Evolutionary conservation across 2,329 filamentous ascomycete species (phyloP).

Genomic region (Diplodia intermedia): DNA sequence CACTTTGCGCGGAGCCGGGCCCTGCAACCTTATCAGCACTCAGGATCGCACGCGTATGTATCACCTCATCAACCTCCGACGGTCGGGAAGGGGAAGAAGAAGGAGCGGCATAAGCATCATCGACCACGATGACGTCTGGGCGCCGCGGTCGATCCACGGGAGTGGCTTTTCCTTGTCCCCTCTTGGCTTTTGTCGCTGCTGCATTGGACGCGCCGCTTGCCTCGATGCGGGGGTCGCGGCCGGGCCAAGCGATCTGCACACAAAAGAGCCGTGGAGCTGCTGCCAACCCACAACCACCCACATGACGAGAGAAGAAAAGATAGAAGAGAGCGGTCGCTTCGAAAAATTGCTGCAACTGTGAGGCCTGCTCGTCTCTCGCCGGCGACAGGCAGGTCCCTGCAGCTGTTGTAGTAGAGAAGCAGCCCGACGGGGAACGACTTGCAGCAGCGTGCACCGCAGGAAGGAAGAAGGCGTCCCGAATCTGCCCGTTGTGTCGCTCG

Average conservation of each 20-base stretch:
- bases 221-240: background rate
- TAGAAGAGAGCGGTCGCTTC: too few relatives aligned
- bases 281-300: background rate
- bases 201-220: background rate
- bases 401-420: too few relatives aligned
- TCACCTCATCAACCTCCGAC: background rate
- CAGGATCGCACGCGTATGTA: too few relatives aligned
- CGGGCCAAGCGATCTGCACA: background rate
- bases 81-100: background rate
- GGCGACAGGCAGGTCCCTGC: too few relatives aligned
- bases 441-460: too few relatives aligned
- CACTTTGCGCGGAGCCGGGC: too few relatives aligned
- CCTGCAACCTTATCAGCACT: too few relatives aligned
- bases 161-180: conserved; percentile 14
- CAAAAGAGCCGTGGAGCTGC: background rate
- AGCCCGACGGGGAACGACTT: too few relatives aligned
- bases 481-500: too few relatives aligned
- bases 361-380: too few relatives aligned
- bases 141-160: background rate
- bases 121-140: conserved; percentile 6
- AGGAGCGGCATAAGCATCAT: background rate
- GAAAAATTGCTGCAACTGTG: too few relatives aligned
- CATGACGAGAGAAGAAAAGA: background rate
- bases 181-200: conserved; percentile 8
- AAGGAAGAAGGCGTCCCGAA: too few relatives aligned